phyloP scores from a whole-genome alignment of 768 basidiomycete species.

The Mycena capillaripes region DNA sequence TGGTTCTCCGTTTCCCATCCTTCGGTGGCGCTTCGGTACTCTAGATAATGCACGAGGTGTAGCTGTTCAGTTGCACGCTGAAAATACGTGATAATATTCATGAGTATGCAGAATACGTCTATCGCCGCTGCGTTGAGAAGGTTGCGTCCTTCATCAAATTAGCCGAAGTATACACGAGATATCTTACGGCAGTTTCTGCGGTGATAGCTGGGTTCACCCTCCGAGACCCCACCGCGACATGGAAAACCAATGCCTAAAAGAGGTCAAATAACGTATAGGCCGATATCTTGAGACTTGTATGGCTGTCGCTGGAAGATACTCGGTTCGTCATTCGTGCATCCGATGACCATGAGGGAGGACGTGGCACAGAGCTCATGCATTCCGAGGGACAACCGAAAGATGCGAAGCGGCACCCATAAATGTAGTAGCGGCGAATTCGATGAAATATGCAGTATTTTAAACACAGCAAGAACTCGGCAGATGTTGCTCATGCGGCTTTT shows the following conservation, averaged over 20 bases:
- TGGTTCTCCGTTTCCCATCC: conserved; percentile 10
- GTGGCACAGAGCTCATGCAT: conserved; percentile 3
- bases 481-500: conserved; percentile 5
- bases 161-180: conserved; percentile 10
- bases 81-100: too few species aligned
- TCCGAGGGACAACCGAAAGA: conserved; percentile 1
- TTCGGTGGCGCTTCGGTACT: conserved; percentile 7
- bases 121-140: conserved; percentile 13
- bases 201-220: conserved; percentile 3
- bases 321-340: background rate
- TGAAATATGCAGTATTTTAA: conserved; percentile 5
- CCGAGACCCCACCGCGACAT: conserved; percentile 10
- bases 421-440: conserved; percentile 15
- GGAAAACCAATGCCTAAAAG: conserved; percentile 6
- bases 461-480: conserved; percentile 1
- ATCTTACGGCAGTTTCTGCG: conserved; percentile 11
- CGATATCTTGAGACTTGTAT: conserved; percentile 1
- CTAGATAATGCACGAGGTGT: background rate
- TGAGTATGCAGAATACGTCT: conserved; percentile 8
- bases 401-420: conserved; percentile 11
- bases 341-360: conserved; percentile 8
- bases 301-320: conserved; percentile 2
- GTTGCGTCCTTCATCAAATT: background rate
- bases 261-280: conserved; percentile 5
- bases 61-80: background rate